These are phyloP conservation scores for Plasmodium inui DNA, from an alignment of 169 alveolate species.

Conservation along the genomic window DNA sequence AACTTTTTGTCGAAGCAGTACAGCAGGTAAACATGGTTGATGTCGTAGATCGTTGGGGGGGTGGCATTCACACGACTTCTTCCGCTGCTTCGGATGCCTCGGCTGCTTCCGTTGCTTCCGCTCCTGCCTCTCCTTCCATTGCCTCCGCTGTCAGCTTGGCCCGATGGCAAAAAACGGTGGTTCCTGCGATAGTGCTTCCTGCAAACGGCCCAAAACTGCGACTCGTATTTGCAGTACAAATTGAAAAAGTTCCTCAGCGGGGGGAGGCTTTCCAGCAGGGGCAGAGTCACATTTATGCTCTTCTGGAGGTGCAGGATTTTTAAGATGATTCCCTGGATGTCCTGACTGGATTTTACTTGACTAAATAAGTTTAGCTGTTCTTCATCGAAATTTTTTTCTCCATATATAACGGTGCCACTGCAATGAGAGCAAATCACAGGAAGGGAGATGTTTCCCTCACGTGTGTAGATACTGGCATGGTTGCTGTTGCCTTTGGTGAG, in stretches of 20 bases:
- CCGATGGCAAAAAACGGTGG: neutral
- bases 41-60: conserved; percentile 24
- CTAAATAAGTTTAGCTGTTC: conserved; percentile 87
- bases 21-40: conserved; percentile 53
- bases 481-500: neutral
- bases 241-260: conserved; percentile 8
- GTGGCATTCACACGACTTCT: too few relatives aligned
- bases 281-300: neutral
- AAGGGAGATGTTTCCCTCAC: neutral
- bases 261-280: neutral
- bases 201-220: conserved; percentile 3
- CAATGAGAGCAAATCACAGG: conserved; percentile 91
- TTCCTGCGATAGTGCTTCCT: conserved; percentile 17
- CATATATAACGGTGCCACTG: conserved; percentile 94
- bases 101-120: neutral
- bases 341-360: conserved; percentile 89
- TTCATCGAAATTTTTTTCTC: conserved; percentile 91
- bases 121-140: too few relatives aligned
- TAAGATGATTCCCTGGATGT: conserved; percentile 87
- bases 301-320: conserved; percentile 74
- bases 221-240: neutral
- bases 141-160: neutral
- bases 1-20: conserved; percentile 65
- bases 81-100: neutral
- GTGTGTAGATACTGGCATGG: neutral